Conservation (phyloP, 768 basidiomycete species). For the Lactarius pseudohatsudake region DNA sequence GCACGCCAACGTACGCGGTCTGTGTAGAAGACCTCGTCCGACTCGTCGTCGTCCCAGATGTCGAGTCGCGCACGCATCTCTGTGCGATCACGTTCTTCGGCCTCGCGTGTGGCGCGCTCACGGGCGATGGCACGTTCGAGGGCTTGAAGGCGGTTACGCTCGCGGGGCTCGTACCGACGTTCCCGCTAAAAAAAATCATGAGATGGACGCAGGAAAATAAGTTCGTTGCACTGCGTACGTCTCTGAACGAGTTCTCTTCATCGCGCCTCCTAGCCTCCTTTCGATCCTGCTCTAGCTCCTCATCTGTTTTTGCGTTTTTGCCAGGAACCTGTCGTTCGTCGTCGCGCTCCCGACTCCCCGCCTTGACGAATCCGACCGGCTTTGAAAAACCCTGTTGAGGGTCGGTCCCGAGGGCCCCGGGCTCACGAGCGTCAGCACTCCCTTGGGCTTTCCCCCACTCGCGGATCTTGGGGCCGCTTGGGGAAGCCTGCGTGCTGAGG, state of each 20-base stretch:
- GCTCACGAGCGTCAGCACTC: constrained; percentile 14
- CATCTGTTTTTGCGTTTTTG: constrained; percentile 69
- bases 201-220: background rate
- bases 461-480: constrained; percentile 70
- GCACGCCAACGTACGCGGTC: constrained; percentile 91
- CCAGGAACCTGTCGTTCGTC: constrained; percentile 37
- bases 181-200: constrained; percentile 60
- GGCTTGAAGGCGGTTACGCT: constrained; percentile 74
- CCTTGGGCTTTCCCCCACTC: constrained; percentile 76
- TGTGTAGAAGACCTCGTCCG: constrained; percentile 88
- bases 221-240: constrained; percentile 53
- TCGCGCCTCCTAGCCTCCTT: constrained; percentile 73
- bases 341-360: constrained; percentile 47
- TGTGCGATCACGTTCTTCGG: constrained; percentile 73
- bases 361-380: constrained; percentile 82
- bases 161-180: constrained; percentile 88
- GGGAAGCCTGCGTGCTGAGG: constrained; percentile 36
- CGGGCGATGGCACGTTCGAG: constrained; percentile 76
- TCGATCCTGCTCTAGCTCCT: constrained; percentile 82
- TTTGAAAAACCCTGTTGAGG: constrained; percentile 67
- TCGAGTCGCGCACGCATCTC: constrained; percentile 83
- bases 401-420: constrained; percentile 35
- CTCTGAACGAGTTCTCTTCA: constrained; percentile 81
- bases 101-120: constrained; percentile 68
- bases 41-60: constrained; percentile 91